These are phyloP conservation scores for Pyrenula massariospora DNA, from an alignment of 495 filamentous ascomycete species.

Conservation along the genomic window DNA sequence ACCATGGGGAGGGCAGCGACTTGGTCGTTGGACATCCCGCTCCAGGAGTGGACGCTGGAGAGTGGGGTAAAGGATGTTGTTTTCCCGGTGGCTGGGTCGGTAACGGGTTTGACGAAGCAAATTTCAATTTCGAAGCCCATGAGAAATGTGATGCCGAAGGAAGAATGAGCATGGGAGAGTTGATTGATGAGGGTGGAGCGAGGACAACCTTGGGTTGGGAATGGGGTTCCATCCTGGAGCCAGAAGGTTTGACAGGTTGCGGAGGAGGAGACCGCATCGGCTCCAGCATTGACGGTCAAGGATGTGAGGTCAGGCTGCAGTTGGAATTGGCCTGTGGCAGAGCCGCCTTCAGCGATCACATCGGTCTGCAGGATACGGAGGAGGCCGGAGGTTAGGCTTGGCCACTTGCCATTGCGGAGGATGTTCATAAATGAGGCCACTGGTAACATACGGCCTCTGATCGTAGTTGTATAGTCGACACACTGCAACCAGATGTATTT, in stretches of 20 bases:
- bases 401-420: conserved; percentile 35
- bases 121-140: conserved; percentile 82
- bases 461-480: conserved; percentile 63
- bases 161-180: conserved; percentile 27
- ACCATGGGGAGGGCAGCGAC: conserved; percentile 36
- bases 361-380: conserved; percentile 45
- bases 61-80: conserved; percentile 10
- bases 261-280: conserved; percentile 17
- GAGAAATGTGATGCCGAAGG: conserved; percentile 37
- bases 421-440: conserved; percentile 50
- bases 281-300: conserved; percentile 39
- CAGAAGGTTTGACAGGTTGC: conserved; percentile 52
- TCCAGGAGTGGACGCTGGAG: conserved; percentile 38
- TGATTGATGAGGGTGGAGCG: conserved; percentile 42
- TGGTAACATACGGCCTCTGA: conserved; percentile 60
- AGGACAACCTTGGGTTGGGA: conserved; percentile 35
- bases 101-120: conserved; percentile 43
- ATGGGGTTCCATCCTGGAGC: conserved; percentile 22
- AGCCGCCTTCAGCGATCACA: conserved; percentile 19
- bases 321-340: conserved; percentile 44
- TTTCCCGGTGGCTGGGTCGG: conserved; percentile 6
- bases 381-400: conserved; percentile 42
- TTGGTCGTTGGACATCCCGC: conserved; percentile 26
- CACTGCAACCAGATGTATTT: conserved; percentile 64
- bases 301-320: conserved; percentile 50